Evolutionary conservation across 148 eudicot species (phyloP), one percentile per base, ranked within the genome.

Genomic region (Spergularia bocconei): DNA sequence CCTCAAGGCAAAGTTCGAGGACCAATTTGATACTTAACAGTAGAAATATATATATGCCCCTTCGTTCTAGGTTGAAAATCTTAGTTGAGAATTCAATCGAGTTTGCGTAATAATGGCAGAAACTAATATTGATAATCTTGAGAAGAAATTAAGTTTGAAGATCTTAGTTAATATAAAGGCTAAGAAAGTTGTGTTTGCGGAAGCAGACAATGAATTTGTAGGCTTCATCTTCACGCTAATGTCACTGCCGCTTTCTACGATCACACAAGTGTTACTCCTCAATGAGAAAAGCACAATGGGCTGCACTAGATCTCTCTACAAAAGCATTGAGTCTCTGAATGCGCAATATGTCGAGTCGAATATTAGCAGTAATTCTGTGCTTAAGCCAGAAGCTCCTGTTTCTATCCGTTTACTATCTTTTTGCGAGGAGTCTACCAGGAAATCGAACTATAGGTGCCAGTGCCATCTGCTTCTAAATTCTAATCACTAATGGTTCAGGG

Each of bases 181-280:
- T 4, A 33, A 63, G 7, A 81, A 21, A 6, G 81, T 81, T 19
- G 62, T 81, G n/a, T 81, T 77, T 7, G 84, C 81, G 4, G 84
- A 77, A 62, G 77, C 83, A 1, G 74, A 70, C 2, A 80, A 80
- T 16, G 83, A 76, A 38, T 80, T 81, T 16, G 80, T 81, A 0
- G 84, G 77, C 17, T 81, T 81, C 57, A 70, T 81, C 9, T 81
- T 81, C 73, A 51, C 67, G 36, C 66, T 81, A 51, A 59, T 81
- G 54, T 23, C 75, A 0, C 13, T 81, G 29, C 81, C 84, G 0
- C 61, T 77, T 5, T 81, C 66, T 1, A 68, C 81, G 9, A 71
- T 81, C 2, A 62, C 63, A 1, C 25, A 72, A 4, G 75, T 81
- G 16, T 52, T 74, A 55, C 20, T 0, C 9, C 82, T 23, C 14